Evolutionary conservation across 306 rosid genomes (phyloP).

Genomic region (Carpinus fangiana): DNA sequence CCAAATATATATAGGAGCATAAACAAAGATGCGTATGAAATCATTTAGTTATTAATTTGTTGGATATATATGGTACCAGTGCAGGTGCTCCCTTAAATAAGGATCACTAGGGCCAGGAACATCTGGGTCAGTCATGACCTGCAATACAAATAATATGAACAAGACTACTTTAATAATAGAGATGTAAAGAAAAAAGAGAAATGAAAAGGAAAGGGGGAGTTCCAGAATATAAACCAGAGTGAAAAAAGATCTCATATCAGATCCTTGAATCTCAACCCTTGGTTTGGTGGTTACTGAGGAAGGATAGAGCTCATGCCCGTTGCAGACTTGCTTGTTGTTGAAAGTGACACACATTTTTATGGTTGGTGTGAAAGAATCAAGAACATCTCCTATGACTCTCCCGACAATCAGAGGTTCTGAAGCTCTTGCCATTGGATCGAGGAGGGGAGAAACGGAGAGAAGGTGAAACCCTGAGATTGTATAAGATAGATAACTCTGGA

Average conservation of each 20-base stretch:
- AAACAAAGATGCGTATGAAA: neutral
- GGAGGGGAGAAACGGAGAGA: neutral
- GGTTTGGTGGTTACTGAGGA: constrained; percentile 57
- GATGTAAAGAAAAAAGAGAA: constrained; percentile 1
- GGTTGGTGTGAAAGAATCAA: constrained; percentile 61
- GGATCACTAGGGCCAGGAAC: constrained; percentile 96
- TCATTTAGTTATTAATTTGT: no score
- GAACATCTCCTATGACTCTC: constrained; percentile 86
- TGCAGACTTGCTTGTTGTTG: constrained; percentile 63
- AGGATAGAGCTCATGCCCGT: constrained; percentile 80
- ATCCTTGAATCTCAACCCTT: constrained; percentile 75
- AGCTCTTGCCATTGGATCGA: constrained; percentile 42
- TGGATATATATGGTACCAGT: no score
- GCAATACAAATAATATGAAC: constrained; percentile 15
- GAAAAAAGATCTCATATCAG: constrained; percentile 76
- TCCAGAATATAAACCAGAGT: constrained; percentile 57
- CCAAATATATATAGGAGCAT: no score
- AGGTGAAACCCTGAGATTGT: neutral
- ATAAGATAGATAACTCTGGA: constrained; percentile 5
- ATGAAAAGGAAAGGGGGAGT: neutral
- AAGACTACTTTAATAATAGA: constrained; percentile 17
- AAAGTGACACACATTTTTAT: constrained; percentile 52
- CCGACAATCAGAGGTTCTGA: constrained; percentile 68
- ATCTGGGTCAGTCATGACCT: constrained; percentile 89
- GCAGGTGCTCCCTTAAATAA: constrained; percentile 77